Evolutionary conservation across 768 basidiomycete species (phyloP), one percentile per base, ranked within the genome.

Genomic region (Neoboletus brunneissimus): DNA sequence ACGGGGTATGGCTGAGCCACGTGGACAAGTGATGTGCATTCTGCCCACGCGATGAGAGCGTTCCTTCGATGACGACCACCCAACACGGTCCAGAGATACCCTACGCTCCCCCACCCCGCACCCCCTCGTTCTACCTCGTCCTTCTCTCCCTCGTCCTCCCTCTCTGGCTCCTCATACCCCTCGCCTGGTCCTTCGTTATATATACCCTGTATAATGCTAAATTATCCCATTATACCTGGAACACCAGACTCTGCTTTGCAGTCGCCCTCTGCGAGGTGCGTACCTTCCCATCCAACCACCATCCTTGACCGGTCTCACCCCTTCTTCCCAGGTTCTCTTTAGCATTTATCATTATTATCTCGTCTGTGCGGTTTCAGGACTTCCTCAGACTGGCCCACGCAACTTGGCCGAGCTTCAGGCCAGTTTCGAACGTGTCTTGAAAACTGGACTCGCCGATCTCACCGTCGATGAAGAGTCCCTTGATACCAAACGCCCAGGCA

Each of bases 131-230:
- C 65, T 88, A 85, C 60, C 25, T 82, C 51, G 84, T 82, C 58
- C 73, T 91, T 35, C 55, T 85, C 56, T 57, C 77, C 46, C 63
- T 81, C 53, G 80, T 90, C 55, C 62, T 81, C 5, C 89, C 90
- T 9, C 60, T 91, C 53, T 88, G 87, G 81, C 80, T 81, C 6
- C 67, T 81, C 35, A 73, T 82, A 8, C 85, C 88, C 11, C 62
- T 85, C 23, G 80, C 86, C 22, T 92, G 90, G 89, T 66, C 70
- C 8, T 89, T 83, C 64, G 81, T 79, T 42, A 44, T 77, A 58
- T 77, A 77, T 66, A 71, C 80, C 43, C 66, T 88, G 40, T 72
- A 72, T 58, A 70, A 74, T 38, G 75, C 77, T 34, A 72, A 59
- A 38, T 62, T 83, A 54, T 79, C 67, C 74, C 65, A 71, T 7